These are phyloP conservation scores for Plasmodium ovale DNA, from an alignment of 169 alveolate genomes.

Conservation along the genomic window DNA sequence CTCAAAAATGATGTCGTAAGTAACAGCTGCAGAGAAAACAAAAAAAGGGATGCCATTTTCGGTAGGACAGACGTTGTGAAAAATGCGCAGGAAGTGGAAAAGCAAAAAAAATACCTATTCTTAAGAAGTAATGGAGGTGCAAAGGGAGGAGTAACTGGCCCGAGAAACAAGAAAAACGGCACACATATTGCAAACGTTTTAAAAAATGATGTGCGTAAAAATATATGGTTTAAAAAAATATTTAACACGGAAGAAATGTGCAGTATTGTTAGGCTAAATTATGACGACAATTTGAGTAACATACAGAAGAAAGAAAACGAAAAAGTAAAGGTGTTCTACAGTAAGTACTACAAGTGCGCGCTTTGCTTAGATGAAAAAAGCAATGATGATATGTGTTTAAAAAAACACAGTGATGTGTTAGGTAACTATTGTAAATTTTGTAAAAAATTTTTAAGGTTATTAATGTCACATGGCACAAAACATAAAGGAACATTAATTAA, in stretches of 20 bases:
- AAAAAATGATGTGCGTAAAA: slow-evolving; percentile 20
- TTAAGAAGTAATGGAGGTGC: no score
- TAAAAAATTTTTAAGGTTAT: slow-evolving; percentile 33
- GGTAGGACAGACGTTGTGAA: no score
- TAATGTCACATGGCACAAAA: slow-evolving; percentile 38
- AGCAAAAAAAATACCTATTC: no score
- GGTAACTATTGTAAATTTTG: slow-evolving; percentile 42
- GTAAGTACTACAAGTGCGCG: slow-evolving; percentile 32
- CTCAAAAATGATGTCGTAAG: no score
- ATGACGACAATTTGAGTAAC: slow-evolving; percentile 11
- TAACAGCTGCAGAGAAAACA: no score
- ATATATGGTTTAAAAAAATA: slow-evolving; percentile 16
- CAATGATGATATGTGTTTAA: slow-evolving; percentile 14
- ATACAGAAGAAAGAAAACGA: slow-evolving; percentile 40
- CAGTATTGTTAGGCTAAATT: slow-evolving; percentile 6
- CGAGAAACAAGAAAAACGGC: no score
- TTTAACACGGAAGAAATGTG: slow-evolving; percentile 25
- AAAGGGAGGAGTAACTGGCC: no score
- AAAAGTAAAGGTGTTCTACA: slow-evolving; percentile 22
- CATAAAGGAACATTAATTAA: slow-evolving; percentile 38
- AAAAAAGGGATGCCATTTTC: no score
- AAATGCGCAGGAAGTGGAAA: no score
- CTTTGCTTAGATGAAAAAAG: slow-evolving; percentile 16
- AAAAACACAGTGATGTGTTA: slow-evolving; percentile 1
- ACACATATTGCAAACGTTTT: no score